Evolutionary conservation across 1,139 yeast genomes (phyloP), one percentile per base, ranked within the genome.

Genomic region (Candida albicans): DNA sequence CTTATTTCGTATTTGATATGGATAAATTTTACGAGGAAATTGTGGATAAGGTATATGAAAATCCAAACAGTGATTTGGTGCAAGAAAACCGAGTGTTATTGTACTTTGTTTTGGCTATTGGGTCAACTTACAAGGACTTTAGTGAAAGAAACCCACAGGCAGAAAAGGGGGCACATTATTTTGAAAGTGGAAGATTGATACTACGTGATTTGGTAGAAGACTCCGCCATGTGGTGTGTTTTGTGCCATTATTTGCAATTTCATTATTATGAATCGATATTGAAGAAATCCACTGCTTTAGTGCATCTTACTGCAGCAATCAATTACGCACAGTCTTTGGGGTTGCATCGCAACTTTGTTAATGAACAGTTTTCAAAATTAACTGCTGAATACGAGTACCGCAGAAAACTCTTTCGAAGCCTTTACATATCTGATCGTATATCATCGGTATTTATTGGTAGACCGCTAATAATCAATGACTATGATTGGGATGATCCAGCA

Each of bases 211-310:
- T 62, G 1, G 59, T 60, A 11, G 71, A 70, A 40, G 75, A 70
- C 49, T 71, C 70, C 2, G 67, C 64, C 35, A 44, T 71, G 8
- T 73, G 78, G 77, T 52, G 69, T 15, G 71, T 73, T 1, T 70
- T 73, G 46, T 67, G 69, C 3, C 62, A 74, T 44, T 56, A 69
- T 35, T 54, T 75, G 35, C 58, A 66, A 25, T 67, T 61, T 46
- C 64, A 70, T 48, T 73, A 62, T 49, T 67, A 72, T 47, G 74
- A 70, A 43, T 52, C 62, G 24, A 60, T 59, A 13, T 65, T 73
- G n/a, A 63, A 66, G 38, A 61, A 72, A 46, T 65, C 67, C 41
- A 64, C 73, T 0, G 67, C 77, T 9, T 75, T 79, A 77, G 44
- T 52, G 18, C 61, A 57, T 47, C 44, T 65, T 28, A 60, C 62